Conservation (phyloP, 1,284 basidiomycete species). For the Boletellus deceptivus region DNA sequence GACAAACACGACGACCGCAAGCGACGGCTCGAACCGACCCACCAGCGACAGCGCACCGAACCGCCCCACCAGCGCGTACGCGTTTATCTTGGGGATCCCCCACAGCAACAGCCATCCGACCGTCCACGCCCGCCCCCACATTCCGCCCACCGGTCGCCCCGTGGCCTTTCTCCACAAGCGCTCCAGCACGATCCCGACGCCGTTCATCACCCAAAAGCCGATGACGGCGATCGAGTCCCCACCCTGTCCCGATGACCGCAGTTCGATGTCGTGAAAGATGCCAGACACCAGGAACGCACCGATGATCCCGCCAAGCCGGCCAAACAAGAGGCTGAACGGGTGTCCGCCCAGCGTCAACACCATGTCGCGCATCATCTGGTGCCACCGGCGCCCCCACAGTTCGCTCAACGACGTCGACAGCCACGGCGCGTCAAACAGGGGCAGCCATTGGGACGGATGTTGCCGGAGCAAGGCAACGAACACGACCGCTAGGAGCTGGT, state of each 20-base stretch:
- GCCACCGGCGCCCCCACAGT: constrained; percentile 47
- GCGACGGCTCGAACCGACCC: constrained; percentile 16
- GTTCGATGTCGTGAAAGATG: constrained; percentile 51
- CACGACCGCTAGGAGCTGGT: constrained; percentile 43
- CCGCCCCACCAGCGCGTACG: constrained; percentile 46
- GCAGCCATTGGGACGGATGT: constrained; percentile 39
- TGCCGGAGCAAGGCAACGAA: constrained; percentile 39
- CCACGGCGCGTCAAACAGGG: constrained; percentile 41
- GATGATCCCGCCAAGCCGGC: constrained; percentile 46
- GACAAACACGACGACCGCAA: constrained; percentile 1
- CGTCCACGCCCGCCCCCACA: constrained; percentile 49
- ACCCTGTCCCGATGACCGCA: constrained; percentile 56
- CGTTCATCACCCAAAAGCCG: constrained; percentile 57
- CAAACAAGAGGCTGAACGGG: constrained; percentile 36
- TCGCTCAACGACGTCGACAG: constrained; percentile 38
- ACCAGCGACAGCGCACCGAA: constrained; percentile 8
- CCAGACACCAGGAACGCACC: constrained; percentile 58
- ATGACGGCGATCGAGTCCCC: constrained; percentile 41
- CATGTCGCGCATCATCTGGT: constrained; percentile 39
- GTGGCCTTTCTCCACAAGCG: constrained; percentile 40
- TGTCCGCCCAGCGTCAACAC: constrained; percentile 34
- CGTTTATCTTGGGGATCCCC: constrained; percentile 47
- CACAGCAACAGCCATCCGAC: constrained; percentile 45
- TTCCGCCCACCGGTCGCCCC: constrained; percentile 43
- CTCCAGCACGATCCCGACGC: constrained; percentile 53